Percentiles rank a stretch among this genome's conserved stretches.
Evolutionary conservation across 2,329 filamentous ascomycete genomes (phyloP).

Genomic region (Massarina eburnea): DNA sequence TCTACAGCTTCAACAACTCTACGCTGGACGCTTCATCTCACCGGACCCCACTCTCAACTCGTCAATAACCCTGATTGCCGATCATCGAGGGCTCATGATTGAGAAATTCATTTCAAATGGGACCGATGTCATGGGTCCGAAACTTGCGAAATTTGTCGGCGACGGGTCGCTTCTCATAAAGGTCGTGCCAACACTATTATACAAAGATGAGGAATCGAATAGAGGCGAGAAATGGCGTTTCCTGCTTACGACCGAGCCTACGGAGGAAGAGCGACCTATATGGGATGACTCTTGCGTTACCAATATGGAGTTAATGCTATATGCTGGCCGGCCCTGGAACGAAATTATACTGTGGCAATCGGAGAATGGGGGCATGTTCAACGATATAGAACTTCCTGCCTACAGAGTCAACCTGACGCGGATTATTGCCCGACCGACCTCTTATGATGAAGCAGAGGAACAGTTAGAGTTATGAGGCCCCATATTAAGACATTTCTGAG

Average conservation of each 20-base stretch:
- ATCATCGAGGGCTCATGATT: slow-evolving; percentile 32
- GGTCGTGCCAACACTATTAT: slow-evolving; percentile 31
- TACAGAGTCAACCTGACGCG: slow-evolving; percentile 33
- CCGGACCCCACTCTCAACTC: slow-evolving; percentile 25
- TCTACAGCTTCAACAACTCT: slow-evolving; percentile 25
- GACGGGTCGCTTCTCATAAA: slow-evolving; percentile 20
- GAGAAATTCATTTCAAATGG: slow-evolving; percentile 33
- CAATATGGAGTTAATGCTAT: slow-evolving; percentile 34
- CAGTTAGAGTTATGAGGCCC: not conserved
- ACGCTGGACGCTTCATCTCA: slow-evolving; percentile 30
- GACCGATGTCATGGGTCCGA: slow-evolving; percentile 22
- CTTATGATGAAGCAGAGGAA: not conserved
- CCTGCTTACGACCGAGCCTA: slow-evolving; percentile 17
- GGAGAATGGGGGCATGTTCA: slow-evolving; percentile 12
- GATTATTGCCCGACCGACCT: slow-evolving; percentile 4
- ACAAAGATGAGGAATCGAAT: slow-evolving; percentile 24
- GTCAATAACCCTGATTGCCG: slow-evolving; percentile 25
- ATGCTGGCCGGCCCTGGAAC: slow-evolving; percentile 37
- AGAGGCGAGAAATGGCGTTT: slow-evolving; percentile 42
- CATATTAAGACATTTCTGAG: not conserved
- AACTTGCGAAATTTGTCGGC: not conserved
- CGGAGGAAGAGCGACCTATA: slow-evolving; percentile 10
- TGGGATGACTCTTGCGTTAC: slow-evolving; percentile 43
- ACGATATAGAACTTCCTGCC: slow-evolving; percentile 34
- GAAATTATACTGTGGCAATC: slow-evolving; percentile 41